Base-by-base conservation (phyloP, 2,329 filamentous ascomycete genomes). In the Grosmannia huntii region DNA sequence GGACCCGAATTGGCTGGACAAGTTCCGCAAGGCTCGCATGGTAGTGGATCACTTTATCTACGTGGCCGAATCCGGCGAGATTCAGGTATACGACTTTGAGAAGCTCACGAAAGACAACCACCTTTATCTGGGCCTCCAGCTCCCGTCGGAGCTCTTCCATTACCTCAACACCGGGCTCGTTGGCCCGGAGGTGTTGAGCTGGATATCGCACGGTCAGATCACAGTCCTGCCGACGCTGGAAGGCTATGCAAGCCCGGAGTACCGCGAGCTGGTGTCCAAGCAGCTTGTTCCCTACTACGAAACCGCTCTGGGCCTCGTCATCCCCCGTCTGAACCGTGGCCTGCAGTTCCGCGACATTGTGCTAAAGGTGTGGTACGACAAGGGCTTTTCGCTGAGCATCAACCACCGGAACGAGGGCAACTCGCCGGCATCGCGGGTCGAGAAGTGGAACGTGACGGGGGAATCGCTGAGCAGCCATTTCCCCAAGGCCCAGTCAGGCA, bases 91-190 rank as follows among this genome's bases (percentile, higher is more conserved):
- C 65, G 85, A 91, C 65, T 80, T 78, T 57, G 86, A 89, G 9
- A 78, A 83, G 57, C 81, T 90, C 23, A 91, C 94, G 2, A 81
- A 80, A 52, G 91, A 97, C 68, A 85, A 94, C 63, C 89, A 95
- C 68, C 86, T 92, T 66, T 91, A 96, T 68, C 82, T 96, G 61
- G 90, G 90, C n/a, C 82, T 95, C 60, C 87, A 91, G 60, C 77
- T 99, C 5, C 90, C 94, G 0, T 84, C 90, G 48, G 94, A 99
- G 71, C 77, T 97, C 21, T 91, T 92, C 69, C 87, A 90, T 70
- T 97, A 97, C 69, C 78, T 96, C 55, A 90, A 90, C 60, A 85
- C 82, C 56, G 94, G 90, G 38, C 75, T 96, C 50, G 83, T 97
- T 63, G 84, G 89, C 31, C 79, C 90, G 27, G 83, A 89, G 53